These are phyloP conservation scores for Onygenales sp. DNA, from an alignment of 2,329 filamentous ascomycete genomes.

Conservation along the genomic window DNA sequence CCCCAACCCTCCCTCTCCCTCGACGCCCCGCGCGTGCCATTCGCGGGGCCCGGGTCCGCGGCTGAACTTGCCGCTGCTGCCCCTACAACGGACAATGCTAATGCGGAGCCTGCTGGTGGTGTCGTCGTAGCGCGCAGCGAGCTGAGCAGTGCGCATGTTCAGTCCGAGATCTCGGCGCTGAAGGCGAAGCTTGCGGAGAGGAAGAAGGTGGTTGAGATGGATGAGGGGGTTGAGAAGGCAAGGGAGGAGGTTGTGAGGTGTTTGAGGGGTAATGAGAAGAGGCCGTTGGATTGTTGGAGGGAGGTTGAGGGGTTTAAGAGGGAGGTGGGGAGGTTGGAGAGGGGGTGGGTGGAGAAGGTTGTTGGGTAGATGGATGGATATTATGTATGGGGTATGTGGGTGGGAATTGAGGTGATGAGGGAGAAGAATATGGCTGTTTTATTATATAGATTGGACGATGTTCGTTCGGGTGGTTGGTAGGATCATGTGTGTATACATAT, in stretches of 20 bases:
- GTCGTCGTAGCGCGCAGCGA: constrained; percentile 11
- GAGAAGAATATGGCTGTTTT: too few relatives aligned
- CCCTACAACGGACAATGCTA: constrained; percentile 10
- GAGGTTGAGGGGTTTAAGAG: constrained; percentile 87
- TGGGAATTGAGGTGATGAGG: not conserved
- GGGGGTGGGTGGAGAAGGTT: constrained; percentile 77
- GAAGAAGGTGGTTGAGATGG: constrained; percentile 54
- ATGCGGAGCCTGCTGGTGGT: constrained; percentile 6
- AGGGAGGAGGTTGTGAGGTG: constrained; percentile 70
- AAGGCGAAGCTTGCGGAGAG: constrained; percentile 50
- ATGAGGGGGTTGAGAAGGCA: constrained; percentile 63
- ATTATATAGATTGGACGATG: too few relatives aligned
- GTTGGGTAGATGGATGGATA: constrained; percentile 23
- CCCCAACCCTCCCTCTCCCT: constrained; percentile 13
- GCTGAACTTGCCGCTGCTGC: constrained; percentile 3
- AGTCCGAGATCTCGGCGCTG: constrained; percentile 49
- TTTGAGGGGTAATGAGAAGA: constrained; percentile 71
- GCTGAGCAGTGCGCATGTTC: constrained; percentile 42
- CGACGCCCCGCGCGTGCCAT: constrained; percentile 34
- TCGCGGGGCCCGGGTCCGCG: constrained; percentile 28
- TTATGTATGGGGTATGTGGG: constrained; percentile 2
- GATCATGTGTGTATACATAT: too few relatives aligned
- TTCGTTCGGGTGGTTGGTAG: too few relatives aligned
- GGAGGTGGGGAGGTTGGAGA: constrained; percentile 79
- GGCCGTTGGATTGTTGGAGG: constrained; percentile 87